Evolutionary conservation across 768 basidiomycete genomes (phyloP).

Genomic region (Hydnum rufescens): DNA sequence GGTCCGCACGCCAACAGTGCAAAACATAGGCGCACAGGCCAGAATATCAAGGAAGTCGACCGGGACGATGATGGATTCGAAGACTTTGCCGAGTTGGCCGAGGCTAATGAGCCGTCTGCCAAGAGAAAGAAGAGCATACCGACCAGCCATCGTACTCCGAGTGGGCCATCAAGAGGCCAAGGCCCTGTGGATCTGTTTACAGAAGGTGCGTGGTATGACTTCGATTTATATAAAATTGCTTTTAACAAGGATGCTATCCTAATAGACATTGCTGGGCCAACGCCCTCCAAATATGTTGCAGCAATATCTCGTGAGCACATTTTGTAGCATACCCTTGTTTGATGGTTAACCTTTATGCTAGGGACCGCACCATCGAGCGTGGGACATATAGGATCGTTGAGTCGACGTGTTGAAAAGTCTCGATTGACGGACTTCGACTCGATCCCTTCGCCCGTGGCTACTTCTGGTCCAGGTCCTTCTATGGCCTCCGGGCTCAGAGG

Average conservation of each 20-base stretch:
- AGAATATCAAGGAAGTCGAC: constrained; percentile 7
- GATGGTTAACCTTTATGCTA: too few species aligned
- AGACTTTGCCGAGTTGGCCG: constrained; percentile 6
- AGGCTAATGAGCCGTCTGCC: neutral
- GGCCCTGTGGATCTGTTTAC: neutral
- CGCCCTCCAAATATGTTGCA: too few species aligned
- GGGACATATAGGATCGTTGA: neutral
- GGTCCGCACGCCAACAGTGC: too few species aligned
- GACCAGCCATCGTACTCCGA: neutral
- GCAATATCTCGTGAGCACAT: too few species aligned
- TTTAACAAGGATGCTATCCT: too few species aligned
- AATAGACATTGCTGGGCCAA: too few species aligned
- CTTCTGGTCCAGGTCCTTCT: neutral
- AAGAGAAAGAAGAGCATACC: neutral
- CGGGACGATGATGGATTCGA: constrained; percentile 9
- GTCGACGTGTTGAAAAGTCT: neutral
- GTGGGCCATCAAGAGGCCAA: neutral
- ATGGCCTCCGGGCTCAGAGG: neutral
- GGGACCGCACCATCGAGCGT: neutral
- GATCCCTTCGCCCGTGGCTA: neutral
- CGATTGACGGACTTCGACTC: neutral
- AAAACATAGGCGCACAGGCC: constrained; percentile 8
- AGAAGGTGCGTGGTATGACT: too few species aligned
- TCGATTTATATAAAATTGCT: too few species aligned
- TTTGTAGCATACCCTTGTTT: too few species aligned